A percentile compares a stretch with the other conserved stretches of the same genome.
phyloP scores from a whole-genome alignment of 306 rosid genomes.

The Alnus glutinosa region DNA sequence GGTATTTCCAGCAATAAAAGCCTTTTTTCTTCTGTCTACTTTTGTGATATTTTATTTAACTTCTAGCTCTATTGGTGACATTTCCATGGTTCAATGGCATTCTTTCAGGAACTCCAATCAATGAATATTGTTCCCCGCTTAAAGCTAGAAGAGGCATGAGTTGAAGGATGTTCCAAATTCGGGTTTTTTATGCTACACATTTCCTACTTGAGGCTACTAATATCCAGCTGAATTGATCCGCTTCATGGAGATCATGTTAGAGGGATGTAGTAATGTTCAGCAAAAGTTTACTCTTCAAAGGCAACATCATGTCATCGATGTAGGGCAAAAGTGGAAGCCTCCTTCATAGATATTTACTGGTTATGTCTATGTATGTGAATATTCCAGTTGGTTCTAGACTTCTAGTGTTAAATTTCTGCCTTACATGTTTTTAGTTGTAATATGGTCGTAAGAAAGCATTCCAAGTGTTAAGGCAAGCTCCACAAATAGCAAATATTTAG shows the following conservation, averaged over 20 bases:
- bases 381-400: too few relatives aligned
- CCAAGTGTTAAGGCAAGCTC: too few relatives aligned
- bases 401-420: too few relatives aligned
- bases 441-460: too few relatives aligned
- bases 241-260: not conserved
- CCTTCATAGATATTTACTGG: too few relatives aligned
- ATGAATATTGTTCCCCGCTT: slow-evolving; percentile 90
- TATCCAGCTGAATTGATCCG: not conserved
- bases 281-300: not conserved
- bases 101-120: slow-evolving; percentile 84
- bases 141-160: slow-evolving; percentile 65
- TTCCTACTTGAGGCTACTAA: not conserved
- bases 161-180: not conserved
- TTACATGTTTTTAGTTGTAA: too few relatives aligned
- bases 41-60: not conserved
- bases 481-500: too few relatives aligned
- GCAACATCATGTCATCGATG: not conserved
- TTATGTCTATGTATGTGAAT: too few relatives aligned
- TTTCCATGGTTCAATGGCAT: slow-evolving; percentile 6
- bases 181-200: not conserved
- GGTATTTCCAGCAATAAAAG: not conserved
- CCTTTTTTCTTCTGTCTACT: not conserved
- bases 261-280: not conserved
- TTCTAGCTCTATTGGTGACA: not conserved
- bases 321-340: not conserved